Conservation (phyloP, 208 protist genomes). For the Trypanosoma congolense region DNA sequence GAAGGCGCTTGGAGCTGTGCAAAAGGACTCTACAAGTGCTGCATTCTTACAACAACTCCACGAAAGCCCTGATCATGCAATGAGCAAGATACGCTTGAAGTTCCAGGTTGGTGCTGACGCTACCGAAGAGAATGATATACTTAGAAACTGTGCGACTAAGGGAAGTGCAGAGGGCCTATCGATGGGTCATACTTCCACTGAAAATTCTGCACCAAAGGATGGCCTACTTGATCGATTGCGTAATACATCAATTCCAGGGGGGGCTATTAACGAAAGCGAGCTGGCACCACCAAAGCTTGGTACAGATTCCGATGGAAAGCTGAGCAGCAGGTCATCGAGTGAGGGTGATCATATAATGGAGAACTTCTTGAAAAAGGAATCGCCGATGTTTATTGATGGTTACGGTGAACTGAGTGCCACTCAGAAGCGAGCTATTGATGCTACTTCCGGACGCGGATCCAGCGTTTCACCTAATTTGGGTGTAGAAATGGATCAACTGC, state of each 20-base stretch:
- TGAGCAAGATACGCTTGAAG: conserved; percentile 41
- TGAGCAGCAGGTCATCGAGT: not conserved
- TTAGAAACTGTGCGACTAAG: not conserved
- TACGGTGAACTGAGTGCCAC: conserved; percentile 45
- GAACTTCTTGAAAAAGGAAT: conserved; percentile 16
- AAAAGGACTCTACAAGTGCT: conserved; percentile 17
- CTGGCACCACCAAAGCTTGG: not conserved
- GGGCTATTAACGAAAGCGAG: not conserved
- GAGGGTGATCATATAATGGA: conserved; percentile 2
- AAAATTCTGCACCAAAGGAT: not conserved
- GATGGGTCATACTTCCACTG: not conserved
- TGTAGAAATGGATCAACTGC: not conserved
- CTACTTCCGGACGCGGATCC: not conserved
- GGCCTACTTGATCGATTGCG: conserved; percentile 17
- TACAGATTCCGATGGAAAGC: not conserved
- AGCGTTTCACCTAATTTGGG: not conserved
- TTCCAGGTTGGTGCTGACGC: conserved; percentile 28
- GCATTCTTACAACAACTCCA: conserved; percentile 36
- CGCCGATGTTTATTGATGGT: conserved; percentile 54
- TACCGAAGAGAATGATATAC: conserved; percentile 2
- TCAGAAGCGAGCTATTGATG: not conserved
- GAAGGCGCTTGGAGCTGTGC: not conserved
- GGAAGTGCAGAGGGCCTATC: not conserved
- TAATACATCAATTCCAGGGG: not conserved
- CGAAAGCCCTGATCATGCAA: conserved; percentile 40